Evolutionary conservation across 192 early-diverging fungal genomes (phyloP), one percentile per base, ranked within the genome.

Genomic region (Allomyces macrogynus): DNA sequence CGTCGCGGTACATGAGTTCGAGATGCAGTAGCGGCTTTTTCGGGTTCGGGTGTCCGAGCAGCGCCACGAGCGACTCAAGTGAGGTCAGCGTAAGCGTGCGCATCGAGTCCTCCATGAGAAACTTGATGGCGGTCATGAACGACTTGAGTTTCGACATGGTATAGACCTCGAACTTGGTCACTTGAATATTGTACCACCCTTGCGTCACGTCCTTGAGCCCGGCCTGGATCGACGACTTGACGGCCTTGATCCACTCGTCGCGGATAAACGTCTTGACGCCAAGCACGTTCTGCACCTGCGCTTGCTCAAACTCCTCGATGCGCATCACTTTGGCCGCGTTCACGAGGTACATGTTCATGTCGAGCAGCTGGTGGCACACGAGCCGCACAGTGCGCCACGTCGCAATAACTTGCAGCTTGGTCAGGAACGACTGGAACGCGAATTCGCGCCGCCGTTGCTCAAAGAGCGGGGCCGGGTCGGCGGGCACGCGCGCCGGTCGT

Each of bases 161-260:
- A 68, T 83, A 83, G 22, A 83, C 80, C 67, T 83, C 81, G 32
- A 79, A 65, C 40, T 81, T 83, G 66, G 78, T 72, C 64, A 83
- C 81, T 65, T 77, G 74, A 66, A 79, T 80, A 67, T 83, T 83
- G 70, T 83, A 83, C 81, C 81, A 83, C 26, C 81, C 81, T 64
- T 83, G 83, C 24, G 81, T 81, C 12, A 80, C 80, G 63, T 83
- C 80, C 62, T 79, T 80, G 65, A 83, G 81, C 1, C 81, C 81
- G 60, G 61, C 62, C 60, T 68, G 73, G 9, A 83, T 76, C 0
- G 72, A 66, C n/a, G 64, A 74, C 67, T 79, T 80, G 64, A 84
- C 61, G 12, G 67, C 61, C 18, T 66, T 63, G 23, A 83, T 72
- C 82, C 82, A 83, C 80, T 69, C 70, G 18, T 84, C 82, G 43